phyloP scores from a whole-genome alignment of 257 asterid species.

The Haberlea rhodopensis region DNA sequence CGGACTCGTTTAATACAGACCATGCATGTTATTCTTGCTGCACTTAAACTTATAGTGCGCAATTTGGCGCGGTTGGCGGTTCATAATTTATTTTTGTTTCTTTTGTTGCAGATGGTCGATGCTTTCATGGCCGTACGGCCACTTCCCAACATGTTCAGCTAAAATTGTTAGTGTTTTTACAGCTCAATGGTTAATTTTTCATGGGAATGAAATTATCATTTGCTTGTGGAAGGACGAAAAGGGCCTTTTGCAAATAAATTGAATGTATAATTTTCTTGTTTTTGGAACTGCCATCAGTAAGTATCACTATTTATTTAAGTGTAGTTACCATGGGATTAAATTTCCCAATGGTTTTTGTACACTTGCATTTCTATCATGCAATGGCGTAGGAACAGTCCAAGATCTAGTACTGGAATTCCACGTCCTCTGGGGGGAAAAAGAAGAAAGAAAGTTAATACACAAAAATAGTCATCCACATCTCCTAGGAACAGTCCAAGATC shows the following conservation, averaged over 20 bases:
- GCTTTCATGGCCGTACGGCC: constrained; percentile 87
- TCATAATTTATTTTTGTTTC: background rate
- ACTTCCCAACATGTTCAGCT: constrained; percentile 80
- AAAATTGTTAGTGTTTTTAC: constrained; percentile 1
- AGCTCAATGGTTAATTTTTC: background rate
- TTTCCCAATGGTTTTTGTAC: too few relatives aligned
- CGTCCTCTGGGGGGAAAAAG: background rate
- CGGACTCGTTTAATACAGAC: background rate
- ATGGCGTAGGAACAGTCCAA: constrained; percentile 42
- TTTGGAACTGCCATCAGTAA: background rate
- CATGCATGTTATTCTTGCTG: background rate
- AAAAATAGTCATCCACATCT: constrained; percentile 30
- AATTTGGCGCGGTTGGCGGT: too few relatives aligned
- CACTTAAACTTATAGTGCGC: background rate
- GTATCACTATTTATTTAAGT: too few relatives aligned
- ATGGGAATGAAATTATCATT: background rate
- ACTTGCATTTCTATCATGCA: too few relatives aligned
- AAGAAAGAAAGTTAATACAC: too few relatives aligned
- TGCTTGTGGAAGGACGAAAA: background rate
- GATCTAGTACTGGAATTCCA: constrained; percentile 1
- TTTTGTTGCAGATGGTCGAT: constrained; percentile 69
- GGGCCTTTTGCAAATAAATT: background rate
- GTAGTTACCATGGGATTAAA: too few relatives aligned
- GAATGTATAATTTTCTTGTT: too few relatives aligned
- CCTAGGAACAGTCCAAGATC: constrained; percentile 40